phyloP scores from a whole-genome alignment of 2,329 filamentous ascomycete genomes.

The Huntiella abstrusa region DNA sequence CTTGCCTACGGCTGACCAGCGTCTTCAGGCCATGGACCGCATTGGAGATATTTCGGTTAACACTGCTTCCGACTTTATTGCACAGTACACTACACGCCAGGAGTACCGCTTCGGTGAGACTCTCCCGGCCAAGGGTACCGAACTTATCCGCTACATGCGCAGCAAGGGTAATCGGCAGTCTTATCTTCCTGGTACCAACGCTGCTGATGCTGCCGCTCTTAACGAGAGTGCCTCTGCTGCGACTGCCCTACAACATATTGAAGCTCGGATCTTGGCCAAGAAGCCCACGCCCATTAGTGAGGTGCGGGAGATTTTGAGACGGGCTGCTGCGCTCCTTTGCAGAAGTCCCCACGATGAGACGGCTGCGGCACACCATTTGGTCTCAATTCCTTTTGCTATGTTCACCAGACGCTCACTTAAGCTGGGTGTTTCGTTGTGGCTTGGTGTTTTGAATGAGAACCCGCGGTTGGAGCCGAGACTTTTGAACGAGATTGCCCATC shows the following conservation, averaged over 20 bases:
- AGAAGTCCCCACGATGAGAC: conserved; percentile 56
- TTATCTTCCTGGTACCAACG: conserved; percentile 22
- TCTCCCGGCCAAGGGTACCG: conserved; percentile 46
- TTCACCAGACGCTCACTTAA: conserved; percentile 95
- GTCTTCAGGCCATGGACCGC: conserved; percentile 62
- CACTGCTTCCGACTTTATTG: conserved; percentile 86
- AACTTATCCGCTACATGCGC: conserved; percentile 34
- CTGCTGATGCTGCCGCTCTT: not conserved
- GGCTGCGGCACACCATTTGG: conserved; percentile 67
- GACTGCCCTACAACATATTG: conserved; percentile 52
- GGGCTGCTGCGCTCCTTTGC: conserved; percentile 74
- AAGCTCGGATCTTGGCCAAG: conserved; percentile 48
- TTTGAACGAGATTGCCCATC: conserved; percentile 67
- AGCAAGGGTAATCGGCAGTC: conserved; percentile 36
- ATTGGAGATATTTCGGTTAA: conserved; percentile 62
- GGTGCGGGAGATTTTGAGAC: conserved; percentile 61
- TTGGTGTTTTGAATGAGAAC: conserved; percentile 93
- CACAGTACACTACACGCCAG: conserved; percentile 91
- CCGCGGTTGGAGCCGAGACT: conserved; percentile 72
- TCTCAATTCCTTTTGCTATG: conserved; percentile 78
- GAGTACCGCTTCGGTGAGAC: conserved; percentile 81
- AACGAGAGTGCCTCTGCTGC: conserved; percentile 37
- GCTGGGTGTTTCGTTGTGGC: conserved; percentile 85
- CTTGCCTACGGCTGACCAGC: conserved; percentile 72
- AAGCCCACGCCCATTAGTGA: conserved; percentile 54